phyloP scores from a whole-genome alignment of 2,329 filamentous ascomycete genomes.

The Aspergillus brunneoviolaceus region DNA sequence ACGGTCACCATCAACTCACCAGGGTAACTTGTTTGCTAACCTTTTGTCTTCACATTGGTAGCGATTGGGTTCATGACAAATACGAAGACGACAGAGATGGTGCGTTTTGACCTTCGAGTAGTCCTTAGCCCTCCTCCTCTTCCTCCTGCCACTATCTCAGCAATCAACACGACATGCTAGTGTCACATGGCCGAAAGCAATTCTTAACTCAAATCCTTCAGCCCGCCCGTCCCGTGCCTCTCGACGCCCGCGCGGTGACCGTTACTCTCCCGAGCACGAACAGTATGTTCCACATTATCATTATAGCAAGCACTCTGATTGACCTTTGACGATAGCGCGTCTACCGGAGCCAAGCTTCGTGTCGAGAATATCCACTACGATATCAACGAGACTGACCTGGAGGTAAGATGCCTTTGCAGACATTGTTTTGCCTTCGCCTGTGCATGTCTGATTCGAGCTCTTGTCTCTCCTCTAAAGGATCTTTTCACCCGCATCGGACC shows the following conservation, averaged over 20 bases:
- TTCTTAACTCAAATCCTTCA: conserved; percentile 26
- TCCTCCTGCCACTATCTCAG: neutral
- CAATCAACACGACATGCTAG: neutral
- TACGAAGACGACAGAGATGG: conserved; percentile 70
- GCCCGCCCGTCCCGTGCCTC: conserved; percentile 46
- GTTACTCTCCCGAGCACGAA: conserved; percentile 37
- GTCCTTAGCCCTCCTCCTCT: neutral
- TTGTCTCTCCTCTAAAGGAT: conserved; percentile 56
- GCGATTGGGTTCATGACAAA: conserved; percentile 93
- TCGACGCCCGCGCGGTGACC: conserved; percentile 39
- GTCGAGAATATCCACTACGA: conserved; percentile 94
- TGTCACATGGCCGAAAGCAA: conserved; percentile 2
- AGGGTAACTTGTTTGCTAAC: neutral
- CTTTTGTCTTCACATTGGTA: conserved; percentile 32
- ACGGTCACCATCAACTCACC: neutral
- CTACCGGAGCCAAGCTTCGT: conserved; percentile 67
- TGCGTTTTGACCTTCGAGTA: conserved; percentile 28
- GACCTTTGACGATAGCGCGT: conserved; percentile 44
- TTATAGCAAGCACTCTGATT: neutral
- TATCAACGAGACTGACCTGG: conserved; percentile 77
- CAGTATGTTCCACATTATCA: conserved; percentile 31
- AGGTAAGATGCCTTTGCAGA: conserved; percentile 52
- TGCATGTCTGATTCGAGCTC: neutral
- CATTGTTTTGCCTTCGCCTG: neutral
- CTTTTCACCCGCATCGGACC: conserved; percentile 78